Conservation (phyloP, 179 eudicot genomes). For the Corrigiola litoralis region DNA sequence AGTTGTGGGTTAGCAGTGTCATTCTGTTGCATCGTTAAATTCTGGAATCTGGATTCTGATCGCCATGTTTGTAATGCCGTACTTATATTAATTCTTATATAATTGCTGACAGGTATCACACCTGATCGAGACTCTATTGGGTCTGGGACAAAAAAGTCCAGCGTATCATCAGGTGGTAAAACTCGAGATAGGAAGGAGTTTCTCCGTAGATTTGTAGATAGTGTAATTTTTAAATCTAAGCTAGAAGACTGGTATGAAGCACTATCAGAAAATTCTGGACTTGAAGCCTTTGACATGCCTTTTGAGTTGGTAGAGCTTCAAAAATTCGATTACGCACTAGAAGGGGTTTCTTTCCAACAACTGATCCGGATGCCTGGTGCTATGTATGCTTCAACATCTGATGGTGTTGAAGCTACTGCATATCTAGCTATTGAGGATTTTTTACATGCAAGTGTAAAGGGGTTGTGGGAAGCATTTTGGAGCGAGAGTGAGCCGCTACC, state of each 20-base stretch:
- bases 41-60: background rate
- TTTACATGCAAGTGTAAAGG: conserved; percentile 71
- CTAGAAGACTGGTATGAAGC: conserved; percentile 70
- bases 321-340: conserved; percentile 85
- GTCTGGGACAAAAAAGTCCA: conserved; percentile 71
- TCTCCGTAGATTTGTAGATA: conserved; percentile 69
- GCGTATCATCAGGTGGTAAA: conserved; percentile 62
- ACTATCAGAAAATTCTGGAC: conserved; percentile 40
- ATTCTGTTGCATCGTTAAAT: background rate
- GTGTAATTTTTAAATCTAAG: conserved; percentile 43
- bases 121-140: conserved; percentile 70
- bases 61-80: background rate
- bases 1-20: background rate
- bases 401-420: conserved; percentile 57
- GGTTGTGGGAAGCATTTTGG: conserved; percentile 96
- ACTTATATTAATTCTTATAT: background rate
- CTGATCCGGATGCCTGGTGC: conserved; percentile 88
- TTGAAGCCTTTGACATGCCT: conserved; percentile 64
- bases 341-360: conserved; percentile 81
- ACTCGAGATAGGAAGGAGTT: conserved; percentile 61
- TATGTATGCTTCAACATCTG: conserved; percentile 73
- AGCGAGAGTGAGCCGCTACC: conserved; percentile 60
- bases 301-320: conserved; percentile 89
- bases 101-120: conserved; percentile 53
- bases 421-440: conserved; percentile 86